A percentile compares a stretch with the other conserved stretches of the same genome.
Evolutionary conservation across 177 flowering plant genomes (phyloP).

Genomic region (Vitis hybrid): DNA sequence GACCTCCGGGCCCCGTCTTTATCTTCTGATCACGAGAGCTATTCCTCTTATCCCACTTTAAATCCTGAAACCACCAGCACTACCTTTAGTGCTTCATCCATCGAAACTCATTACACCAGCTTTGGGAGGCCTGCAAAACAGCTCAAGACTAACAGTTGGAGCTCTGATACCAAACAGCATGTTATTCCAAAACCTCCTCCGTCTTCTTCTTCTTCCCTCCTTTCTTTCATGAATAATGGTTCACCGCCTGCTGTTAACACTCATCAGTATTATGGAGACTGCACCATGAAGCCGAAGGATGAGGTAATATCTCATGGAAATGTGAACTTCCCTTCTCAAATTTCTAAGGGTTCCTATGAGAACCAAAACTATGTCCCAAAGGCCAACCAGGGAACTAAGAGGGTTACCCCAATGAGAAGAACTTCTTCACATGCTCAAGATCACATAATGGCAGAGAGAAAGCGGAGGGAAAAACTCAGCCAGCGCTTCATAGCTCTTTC

Average conservation of each 20-base stretch:
- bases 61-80: neutral
- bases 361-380: conserved; percentile 3
- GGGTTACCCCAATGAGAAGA: conserved; percentile 10
- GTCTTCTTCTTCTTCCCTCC: conserved; percentile 12
- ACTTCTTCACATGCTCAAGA: conserved; percentile 26
- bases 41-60: conserved; percentile 9
- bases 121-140: conserved; percentile 11
- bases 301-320: conserved; percentile 10
- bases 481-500: conserved; percentile 45
- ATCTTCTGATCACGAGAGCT: conserved; percentile 6
- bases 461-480: conserved; percentile 42
- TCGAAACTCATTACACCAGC: conserved; percentile 2
- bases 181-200: neutral
- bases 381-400: conserved; percentile 11
- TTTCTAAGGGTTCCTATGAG: neutral
- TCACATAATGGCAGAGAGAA: conserved; percentile 45
- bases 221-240: conserved; percentile 14
- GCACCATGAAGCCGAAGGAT: conserved; percentile 6
- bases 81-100: conserved; percentile 8
- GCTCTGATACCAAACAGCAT: conserved; percentile 5
- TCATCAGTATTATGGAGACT: conserved; percentile 1
- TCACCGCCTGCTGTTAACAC: neutral
- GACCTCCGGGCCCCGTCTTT: conserved; percentile 3
- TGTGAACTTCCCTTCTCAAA: neutral
- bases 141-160: conserved; percentile 15